Conservation (phyloP, 2,329 filamentous ascomycete species). For the Hypoxylon sp. region DNA sequence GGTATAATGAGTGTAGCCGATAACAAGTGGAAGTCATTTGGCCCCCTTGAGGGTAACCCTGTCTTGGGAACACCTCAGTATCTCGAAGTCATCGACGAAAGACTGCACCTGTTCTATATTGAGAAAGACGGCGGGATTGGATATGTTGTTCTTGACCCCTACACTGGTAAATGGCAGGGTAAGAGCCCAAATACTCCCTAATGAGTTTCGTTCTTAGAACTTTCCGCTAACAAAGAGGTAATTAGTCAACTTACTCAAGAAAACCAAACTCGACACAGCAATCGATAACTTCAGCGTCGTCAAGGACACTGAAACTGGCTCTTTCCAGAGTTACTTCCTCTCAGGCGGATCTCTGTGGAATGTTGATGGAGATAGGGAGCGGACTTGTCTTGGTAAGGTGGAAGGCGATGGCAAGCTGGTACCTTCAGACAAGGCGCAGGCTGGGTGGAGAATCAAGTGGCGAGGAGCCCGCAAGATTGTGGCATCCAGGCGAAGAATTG, state of each 20-base stretch:
- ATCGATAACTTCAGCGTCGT: slow-evolving; percentile 34
- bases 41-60: slow-evolving; percentile 24
- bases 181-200: neutral
- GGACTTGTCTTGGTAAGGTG: slow-evolving; percentile 29
- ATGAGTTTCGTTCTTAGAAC: neutral
- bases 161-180: slow-evolving; percentile 30
- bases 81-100: slow-evolving; percentile 37
- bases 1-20: slow-evolving; percentile 26
- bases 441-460: slow-evolving; percentile 35
- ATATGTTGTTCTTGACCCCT: slow-evolving; percentile 24
- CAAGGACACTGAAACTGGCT: slow-evolving; percentile 21
- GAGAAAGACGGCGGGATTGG: slow-evolving; percentile 22
- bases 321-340: slow-evolving; percentile 33
- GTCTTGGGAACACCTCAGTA: slow-evolving; percentile 32
- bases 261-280: slow-evolving; percentile 26
- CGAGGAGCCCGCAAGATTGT: slow-evolving; percentile 23
- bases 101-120: slow-evolving; percentile 35
- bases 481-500: slow-evolving; percentile 22
- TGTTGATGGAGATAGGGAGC: slow-evolving; percentile 25
- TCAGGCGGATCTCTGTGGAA: slow-evolving; percentile 34
- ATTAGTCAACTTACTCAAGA: slow-evolving; percentile 23
- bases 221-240: slow-evolving; percentile 9
- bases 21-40: slow-evolving; percentile 30
- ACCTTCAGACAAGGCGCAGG: slow-evolving; percentile 33
- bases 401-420: slow-evolving; percentile 26